Evolutionary conservation across 768 basidiomycete species (phyloP).

Genomic region (Mycena maculata): DNA sequence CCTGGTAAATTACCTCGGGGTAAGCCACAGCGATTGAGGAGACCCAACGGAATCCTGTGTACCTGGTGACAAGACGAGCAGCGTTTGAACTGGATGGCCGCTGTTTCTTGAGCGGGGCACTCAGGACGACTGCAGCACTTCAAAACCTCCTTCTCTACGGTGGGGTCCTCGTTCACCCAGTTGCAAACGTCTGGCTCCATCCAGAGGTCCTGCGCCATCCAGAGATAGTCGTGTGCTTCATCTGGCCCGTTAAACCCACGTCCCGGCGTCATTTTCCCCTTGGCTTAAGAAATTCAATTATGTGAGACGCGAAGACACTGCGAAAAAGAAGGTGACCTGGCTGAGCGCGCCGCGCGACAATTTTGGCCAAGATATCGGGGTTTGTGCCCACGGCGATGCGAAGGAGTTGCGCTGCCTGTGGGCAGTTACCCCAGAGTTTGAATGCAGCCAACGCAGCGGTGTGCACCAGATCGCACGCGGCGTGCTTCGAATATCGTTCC

Average conservation of each 20-base stretch:
- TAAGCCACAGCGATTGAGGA: background rate
- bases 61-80: background rate
- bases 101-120: background rate
- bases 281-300: constrained; percentile 24
- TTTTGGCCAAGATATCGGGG: constrained; percentile 42
- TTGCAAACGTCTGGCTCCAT: background rate
- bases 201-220: constrained; percentile 44
- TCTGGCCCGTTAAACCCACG: constrained; percentile 43
- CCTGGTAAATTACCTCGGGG: constrained; percentile 20
- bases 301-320: too few relatives aligned
- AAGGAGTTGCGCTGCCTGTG: constrained; percentile 44
- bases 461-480: constrained; percentile 35
- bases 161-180: background rate
- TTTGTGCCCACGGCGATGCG: constrained; percentile 41
- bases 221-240: constrained; percentile 49
- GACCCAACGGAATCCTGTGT: background rate
- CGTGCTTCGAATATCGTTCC: constrained; percentile 11
- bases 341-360: constrained; percentile 42
- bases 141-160: background rate
- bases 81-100: background rate
- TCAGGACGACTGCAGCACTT: constrained; percentile 2
- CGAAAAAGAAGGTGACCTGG: constrained; percentile 35
- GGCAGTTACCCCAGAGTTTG: constrained; percentile 42
- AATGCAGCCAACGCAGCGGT: constrained; percentile 45
- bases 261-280: constrained; percentile 34